Evolutionary conservation across 768 basidiomycete species (phyloP).

Genomic region (Xerocomellus amylosporus): DNA sequence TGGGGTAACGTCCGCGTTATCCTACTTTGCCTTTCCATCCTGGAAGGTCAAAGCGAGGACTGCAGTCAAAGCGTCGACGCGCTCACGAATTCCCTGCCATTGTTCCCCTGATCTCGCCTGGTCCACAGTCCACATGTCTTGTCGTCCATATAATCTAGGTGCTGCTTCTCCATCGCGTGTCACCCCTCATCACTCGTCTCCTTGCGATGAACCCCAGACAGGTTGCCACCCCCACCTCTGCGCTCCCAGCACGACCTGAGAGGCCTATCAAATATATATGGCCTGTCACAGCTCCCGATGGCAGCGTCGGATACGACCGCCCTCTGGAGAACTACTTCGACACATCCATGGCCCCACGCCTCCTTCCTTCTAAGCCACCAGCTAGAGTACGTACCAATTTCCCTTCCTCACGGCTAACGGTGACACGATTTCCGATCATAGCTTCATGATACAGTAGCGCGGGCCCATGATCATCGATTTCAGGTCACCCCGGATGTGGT

Average conservation of each 20-base stretch:
- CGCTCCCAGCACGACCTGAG: constrained; percentile 11
- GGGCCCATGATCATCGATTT: constrained; percentile 25
- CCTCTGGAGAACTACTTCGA: constrained; percentile 29
- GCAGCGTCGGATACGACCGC: constrained; percentile 19
- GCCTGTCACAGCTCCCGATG: constrained; percentile 11
- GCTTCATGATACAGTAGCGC: constrained; percentile 32
- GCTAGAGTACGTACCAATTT: constrained; percentile 12
- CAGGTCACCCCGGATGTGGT: constrained; percentile 5
- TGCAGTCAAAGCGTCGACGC: constrained; percentile 3
- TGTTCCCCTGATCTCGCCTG: constrained; percentile 14
- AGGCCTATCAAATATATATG: constrained; percentile 13
- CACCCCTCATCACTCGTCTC: constrained; percentile 3
- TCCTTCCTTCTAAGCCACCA: constrained; percentile 14
- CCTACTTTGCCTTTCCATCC: not conserved
- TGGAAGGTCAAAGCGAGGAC: constrained; percentile 13
- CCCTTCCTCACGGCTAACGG: not conserved
- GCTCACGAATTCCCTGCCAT: not conserved
- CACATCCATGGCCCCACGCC: constrained; percentile 13
- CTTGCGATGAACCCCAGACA: constrained; percentile 11
- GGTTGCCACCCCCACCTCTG: constrained; percentile 6
- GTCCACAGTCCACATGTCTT: constrained; percentile 23
- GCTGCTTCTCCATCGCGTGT: not conserved
- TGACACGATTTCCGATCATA: constrained; percentile 7
- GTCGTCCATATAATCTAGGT: constrained; percentile 15
- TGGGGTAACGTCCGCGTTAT: not conserved